Base-by-base conservation (phyloP, 2,329 filamentous ascomycete genomes). In the Ophiostoma sp. region DNA sequence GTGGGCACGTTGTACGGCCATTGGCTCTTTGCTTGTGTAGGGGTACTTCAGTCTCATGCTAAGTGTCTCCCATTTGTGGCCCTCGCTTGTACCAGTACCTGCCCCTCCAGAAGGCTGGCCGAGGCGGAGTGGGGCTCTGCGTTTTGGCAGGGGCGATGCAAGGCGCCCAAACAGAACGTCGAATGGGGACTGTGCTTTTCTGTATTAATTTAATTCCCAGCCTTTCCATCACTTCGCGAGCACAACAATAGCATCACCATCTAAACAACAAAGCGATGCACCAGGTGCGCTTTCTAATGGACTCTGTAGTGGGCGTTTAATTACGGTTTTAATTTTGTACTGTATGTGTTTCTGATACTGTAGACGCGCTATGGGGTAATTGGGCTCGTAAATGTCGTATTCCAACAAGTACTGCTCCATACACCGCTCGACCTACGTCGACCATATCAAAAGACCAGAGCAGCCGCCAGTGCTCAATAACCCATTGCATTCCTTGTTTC, bases 61-160 rank as follows among this genome's bases (percentile, higher is more conserved):
- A 28, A 6, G 19, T 48, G 42, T 19, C 15, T 6, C 42, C 0
- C 15, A 17, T 48, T 45, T 66, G 8, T 28, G 15, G 17, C 8
- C 55, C 12, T 3, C 36, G 0, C 6, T 28, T 28, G 64, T 68
- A 68, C 64, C 42, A 7, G 6, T 68, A 68, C 64, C 42, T 68
- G 64, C 64, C 64, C 64, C 64, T 68, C 61, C 64, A 68, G 64
- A 68, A 68, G 42, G 64, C 64, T 68, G 39, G 39, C 6, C 42
- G 25, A 48, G 39, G 25, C 39, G 8, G 50, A 25, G 64, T 68
- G 64, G 64, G 42, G 42, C 64, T 68, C 61, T 66, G 61, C 61
- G 61, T 9, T 45, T 45, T 66, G 36, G 61, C 61, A 66, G 33
- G 36, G 36, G n/a, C 59, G 55, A 61, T 61, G 59, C 59, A 64